A percentile compares a stretch with the other conserved stretches of the same genome.
These are phyloP conservation scores for Pichia kudriavzevii DNA, from an alignment of 1,139 yeast species.

Conservation along the genomic window DNA sequence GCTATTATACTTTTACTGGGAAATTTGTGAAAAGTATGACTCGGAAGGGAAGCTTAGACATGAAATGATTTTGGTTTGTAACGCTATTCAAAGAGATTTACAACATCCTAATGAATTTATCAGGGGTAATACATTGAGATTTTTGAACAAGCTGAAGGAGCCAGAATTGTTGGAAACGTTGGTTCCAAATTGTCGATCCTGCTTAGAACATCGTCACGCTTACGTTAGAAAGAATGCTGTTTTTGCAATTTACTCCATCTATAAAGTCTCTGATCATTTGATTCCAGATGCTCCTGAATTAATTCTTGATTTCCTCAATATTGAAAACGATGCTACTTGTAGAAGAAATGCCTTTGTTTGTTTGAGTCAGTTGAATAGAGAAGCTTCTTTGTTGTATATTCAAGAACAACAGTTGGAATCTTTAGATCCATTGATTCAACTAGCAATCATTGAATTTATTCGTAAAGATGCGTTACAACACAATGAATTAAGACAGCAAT, in stretches of 20 bases:
- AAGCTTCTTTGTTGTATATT: conserved; percentile 73
- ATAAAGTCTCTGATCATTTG: conserved; percentile 74
- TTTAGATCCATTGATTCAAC: conserved; percentile 81
- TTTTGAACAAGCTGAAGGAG: conserved; percentile 83
- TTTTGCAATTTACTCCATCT: conserved; percentile 79
- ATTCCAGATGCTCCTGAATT: conserved; percentile 93
- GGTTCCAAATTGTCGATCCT: conserved; percentile 85
- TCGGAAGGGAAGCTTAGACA: conserved; percentile 87
- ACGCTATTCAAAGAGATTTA: conserved; percentile 93
- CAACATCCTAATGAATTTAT: conserved; percentile 98
- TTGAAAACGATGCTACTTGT: conserved; percentile 89
- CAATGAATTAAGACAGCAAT: conserved; percentile 61
- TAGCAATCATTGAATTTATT: conserved; percentile 86
- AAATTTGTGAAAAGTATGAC: conserved; percentile 89
- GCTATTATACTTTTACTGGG: conserved; percentile 94
- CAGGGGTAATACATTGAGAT: conserved; percentile 90
- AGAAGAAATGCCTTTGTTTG: conserved; percentile 94
- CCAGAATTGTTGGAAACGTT: conserved; percentile 92
- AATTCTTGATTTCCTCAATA: conserved; percentile 61
- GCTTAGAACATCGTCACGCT: conserved; percentile 94
- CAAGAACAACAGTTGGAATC: conserved; percentile 63
- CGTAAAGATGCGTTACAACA: conserved; percentile 67
- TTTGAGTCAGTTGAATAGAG: conserved; percentile 74
- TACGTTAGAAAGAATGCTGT: conserved; percentile 97
- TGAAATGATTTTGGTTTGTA: conserved; percentile 97